Percentiles rank a stretch among this genome's conserved stretches.
phyloP scores from a whole-genome alignment of 2,329 filamentous ascomycete species.

The Paraconiothyrium sp. region DNA sequence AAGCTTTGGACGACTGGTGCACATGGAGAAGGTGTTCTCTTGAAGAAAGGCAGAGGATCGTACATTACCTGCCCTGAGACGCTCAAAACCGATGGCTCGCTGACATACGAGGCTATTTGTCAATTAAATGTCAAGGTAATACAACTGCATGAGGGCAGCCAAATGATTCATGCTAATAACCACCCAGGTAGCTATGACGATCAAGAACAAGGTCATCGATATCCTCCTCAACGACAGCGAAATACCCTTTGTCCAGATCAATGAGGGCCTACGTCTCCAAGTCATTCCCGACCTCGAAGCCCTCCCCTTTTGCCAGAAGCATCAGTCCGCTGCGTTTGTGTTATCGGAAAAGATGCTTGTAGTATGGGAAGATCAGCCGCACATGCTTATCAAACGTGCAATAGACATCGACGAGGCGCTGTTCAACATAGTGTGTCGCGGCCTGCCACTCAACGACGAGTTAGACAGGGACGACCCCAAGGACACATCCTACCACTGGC shows the following conservation, averaged over 20 bases:
- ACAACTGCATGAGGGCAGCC: not conserved
- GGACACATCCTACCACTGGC: conserved; percentile 38
- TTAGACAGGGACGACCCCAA: conserved; percentile 48
- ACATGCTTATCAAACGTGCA: conserved; percentile 74
- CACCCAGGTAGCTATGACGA: conserved; percentile 70
- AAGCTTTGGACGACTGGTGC: conserved; percentile 60
- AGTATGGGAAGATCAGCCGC: conserved; percentile 84
- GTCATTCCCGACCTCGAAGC: conserved; percentile 67
- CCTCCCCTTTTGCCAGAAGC: conserved; percentile 71
- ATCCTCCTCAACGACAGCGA: conserved; percentile 64
- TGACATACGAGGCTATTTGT: conserved; percentile 61
- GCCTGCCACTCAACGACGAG: not conserved
- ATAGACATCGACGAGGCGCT: conserved; percentile 49
- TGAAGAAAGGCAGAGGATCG: conserved; percentile 62
- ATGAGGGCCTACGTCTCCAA: conserved; percentile 68
- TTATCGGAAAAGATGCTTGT: conserved; percentile 75
- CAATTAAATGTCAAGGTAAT: conserved; percentile 64
- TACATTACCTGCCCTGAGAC: conserved; percentile 63
- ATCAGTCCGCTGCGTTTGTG: conserved; percentile 83
- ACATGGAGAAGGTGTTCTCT: conserved; percentile 63
- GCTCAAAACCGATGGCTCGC: conserved; percentile 56
- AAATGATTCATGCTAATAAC: not conserved
- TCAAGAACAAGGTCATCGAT: conserved; percentile 71
- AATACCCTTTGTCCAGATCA: conserved; percentile 66
- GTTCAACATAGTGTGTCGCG: conserved; percentile 3